phyloP scores from a whole-genome alignment of 352 stramenopile genomes.

The Phytopythium cucurbitacearum region DNA sequence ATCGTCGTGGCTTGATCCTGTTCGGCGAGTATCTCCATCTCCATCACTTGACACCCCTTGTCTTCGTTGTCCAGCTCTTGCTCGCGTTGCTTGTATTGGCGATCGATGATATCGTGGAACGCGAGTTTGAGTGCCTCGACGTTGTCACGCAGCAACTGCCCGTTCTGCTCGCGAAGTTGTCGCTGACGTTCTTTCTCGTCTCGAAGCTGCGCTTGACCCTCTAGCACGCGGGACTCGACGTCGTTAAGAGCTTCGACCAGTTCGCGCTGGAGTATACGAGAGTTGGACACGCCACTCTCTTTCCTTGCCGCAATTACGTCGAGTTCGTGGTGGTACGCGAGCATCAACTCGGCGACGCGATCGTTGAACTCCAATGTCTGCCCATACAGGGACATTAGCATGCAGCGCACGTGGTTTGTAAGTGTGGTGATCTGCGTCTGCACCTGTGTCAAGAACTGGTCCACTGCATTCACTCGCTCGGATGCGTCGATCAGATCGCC shows the following conservation, averaged over 20 bases:
- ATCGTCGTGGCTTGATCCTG: constrained; percentile 32
- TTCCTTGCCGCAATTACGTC: constrained; percentile 34
- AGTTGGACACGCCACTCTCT: constrained; percentile 38
- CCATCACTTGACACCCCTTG: constrained; percentile 30
- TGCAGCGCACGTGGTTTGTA: not conserved
- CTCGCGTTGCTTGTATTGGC: constrained; percentile 15
- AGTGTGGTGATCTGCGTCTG: not conserved
- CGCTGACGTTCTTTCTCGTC: constrained; percentile 43
- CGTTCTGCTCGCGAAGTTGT: constrained; percentile 34
- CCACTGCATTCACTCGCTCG: constrained; percentile 35
- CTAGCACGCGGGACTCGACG: constrained; percentile 40
- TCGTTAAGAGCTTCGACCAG: constrained; percentile 54
- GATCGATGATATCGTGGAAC: constrained; percentile 18
- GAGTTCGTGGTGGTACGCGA: constrained; percentile 56
- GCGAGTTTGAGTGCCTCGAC: constrained; percentile 27
- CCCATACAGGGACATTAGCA: not conserved
- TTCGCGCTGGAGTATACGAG: constrained; percentile 59
- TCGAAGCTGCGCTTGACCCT: constrained; percentile 36
- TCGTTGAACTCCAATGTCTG: constrained; percentile 67
- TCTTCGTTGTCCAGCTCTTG: constrained; percentile 24
- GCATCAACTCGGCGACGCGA: constrained; percentile 41
- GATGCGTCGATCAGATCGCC: constrained; percentile 24
- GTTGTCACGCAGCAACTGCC: constrained; percentile 24
- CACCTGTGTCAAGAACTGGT: constrained; percentile 49
- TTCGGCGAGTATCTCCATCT: constrained; percentile 43